Base-by-base conservation (phyloP, 176 grass and related monocot species). In the Bothriochloa decipiens region DNA sequence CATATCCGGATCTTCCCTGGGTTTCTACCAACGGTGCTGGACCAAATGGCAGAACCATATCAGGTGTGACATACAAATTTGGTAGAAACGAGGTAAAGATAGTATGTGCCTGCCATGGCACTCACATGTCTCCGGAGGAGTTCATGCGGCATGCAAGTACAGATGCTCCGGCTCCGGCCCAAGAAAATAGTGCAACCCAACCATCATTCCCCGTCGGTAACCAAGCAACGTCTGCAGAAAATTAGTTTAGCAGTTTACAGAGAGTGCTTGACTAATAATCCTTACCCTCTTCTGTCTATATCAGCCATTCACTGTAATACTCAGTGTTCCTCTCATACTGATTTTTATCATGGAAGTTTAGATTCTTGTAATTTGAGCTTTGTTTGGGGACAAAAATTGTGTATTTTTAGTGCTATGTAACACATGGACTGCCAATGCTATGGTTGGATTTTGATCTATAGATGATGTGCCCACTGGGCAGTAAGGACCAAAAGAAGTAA, bases 101-200 rank as follows among this genome's bases (percentile, higher is more conserved):
- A 37, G 93, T 99, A 23, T 99, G 96, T 63, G 91, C 96, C 26
- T 99, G 96, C 81, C 96, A 99, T 62, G 96, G 93, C 18, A 88
- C 85, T 22, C 96, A 96, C 75, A 89, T 99, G 91, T 82, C 84
- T 27, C 88, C 89, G 0, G 91, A 94, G 69, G 96, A 99, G 60
- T 99, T 99, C 69, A 66, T 89, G 6, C 77, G 84, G 23, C 96
- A 99, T 74, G 96, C 96, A 58, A 99, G 75, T 68, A 63, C 76
- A 22, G 95, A 91, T 65, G 67, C 75, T 33, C 29, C 76, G 0
- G 67, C 75, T 33, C 29, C 76, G 0, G 73, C 46, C 62, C 90
- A 82, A 49, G 90, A 95, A 86, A 92, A 84, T 65, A 70, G 42
- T 53, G 12, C 75, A 26, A 82, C 68, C 13, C 66, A 84, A 29